A percentile compares a stretch with the other conserved stretches of the same genome.
Conservation (phyloP, 306 rosid species). For the Ammopiptanthus mongolicus region DNA sequence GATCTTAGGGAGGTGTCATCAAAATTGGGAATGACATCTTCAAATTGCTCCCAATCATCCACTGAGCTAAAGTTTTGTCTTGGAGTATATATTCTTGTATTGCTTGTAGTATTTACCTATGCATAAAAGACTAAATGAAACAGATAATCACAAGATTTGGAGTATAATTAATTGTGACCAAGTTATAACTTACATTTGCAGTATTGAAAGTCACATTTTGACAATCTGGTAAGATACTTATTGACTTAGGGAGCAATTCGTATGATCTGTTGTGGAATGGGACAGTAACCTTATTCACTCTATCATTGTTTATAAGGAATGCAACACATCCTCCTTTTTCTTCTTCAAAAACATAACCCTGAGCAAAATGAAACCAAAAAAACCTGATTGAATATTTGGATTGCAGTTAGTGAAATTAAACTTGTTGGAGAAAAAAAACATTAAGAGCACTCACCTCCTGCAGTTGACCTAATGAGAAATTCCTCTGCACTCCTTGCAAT, state of each 20-base stretch:
- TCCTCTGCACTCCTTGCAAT: constrained; percentile 44
- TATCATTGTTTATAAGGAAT: constrained; percentile 52
- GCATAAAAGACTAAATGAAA: background rate
- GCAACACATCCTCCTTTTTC: constrained; percentile 55
- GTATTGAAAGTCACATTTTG: constrained; percentile 50
- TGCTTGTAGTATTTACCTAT: constrained; percentile 36
- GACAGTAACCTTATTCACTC: constrained; percentile 20
- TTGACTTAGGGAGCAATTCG: constrained; percentile 52
- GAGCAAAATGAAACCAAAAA: background rate
- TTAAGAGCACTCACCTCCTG: constrained; percentile 34
- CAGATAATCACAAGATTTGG: background rate
- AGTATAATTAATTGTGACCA: background rate
- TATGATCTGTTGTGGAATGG: constrained; percentile 46
- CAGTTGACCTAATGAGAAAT: constrained; percentile 47
- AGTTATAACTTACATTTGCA: constrained; percentile 41
- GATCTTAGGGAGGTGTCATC: constrained; percentile 41
- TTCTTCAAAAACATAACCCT: constrained; percentile 59
- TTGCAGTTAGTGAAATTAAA: background rate
- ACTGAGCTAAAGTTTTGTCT: constrained; percentile 39
- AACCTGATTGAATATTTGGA: background rate
- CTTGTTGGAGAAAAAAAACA: background rate
- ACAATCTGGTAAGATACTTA: constrained; percentile 65
- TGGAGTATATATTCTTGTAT: constrained; percentile 34
- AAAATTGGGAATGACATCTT: constrained; percentile 42
- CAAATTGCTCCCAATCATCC: constrained; percentile 44